A percentile compares a stretch with the other conserved stretches of the same genome.
Conservation (phyloP, 192 early-diverging fungal genomes). For the Umbelopsis sp. region DNA sequence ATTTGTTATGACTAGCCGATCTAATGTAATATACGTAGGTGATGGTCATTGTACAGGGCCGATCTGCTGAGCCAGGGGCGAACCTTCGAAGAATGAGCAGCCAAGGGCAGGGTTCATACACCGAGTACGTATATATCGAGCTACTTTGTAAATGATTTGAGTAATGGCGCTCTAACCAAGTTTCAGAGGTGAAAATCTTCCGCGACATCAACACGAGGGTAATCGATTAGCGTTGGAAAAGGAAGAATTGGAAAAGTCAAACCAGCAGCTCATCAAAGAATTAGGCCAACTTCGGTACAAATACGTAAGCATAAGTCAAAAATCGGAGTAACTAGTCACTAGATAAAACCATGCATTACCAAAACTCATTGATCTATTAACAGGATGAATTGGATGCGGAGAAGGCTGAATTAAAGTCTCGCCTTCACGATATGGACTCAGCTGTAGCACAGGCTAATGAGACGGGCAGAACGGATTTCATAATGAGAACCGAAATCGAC, state of each 20-base stretch:
- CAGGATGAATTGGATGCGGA: constrained; percentile 76
- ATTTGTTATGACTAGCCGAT: neutral
- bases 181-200: neutral
- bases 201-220: constrained; percentile 25
- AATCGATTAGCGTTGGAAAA: constrained; percentile 56
- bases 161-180: neutral
- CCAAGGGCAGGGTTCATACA: neutral
- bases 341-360: neutral
- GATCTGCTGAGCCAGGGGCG: constrained; percentile 10
- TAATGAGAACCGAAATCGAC: constrained; percentile 86
- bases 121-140: neutral
- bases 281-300: constrained; percentile 44
- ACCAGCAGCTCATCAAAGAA: constrained; percentile 47
- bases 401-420: constrained; percentile 70
- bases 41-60: constrained; percentile 14
- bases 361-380: neutral
- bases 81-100: neutral
- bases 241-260: constrained; percentile 57
- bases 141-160: neutral
- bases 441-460: constrained; percentile 70
- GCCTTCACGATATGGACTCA: constrained; percentile 81
- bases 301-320: constrained; percentile 12
- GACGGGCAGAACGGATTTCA: constrained; percentile 82
- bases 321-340: neutral
- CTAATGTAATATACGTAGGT: neutral